phyloP scores from a whole-genome alignment of 257 asterid genomes.

The Galeopsis tetrahit region DNA sequence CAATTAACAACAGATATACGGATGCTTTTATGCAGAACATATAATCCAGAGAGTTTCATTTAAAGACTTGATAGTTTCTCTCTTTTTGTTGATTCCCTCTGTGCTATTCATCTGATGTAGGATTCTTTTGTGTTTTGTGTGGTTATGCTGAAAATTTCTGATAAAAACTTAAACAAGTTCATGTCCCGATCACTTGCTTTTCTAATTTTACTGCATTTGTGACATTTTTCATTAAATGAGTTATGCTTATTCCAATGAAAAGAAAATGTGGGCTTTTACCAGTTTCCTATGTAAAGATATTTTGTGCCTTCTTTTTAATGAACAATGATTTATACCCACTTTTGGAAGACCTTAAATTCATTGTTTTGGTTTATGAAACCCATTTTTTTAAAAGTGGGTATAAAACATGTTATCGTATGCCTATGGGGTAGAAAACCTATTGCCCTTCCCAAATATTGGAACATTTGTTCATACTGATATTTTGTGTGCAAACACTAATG shows the following conservation, averaged over 20 bases:
- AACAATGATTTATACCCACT: background rate
- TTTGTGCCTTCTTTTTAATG: background rate
- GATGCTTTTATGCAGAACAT: too few relatives aligned
- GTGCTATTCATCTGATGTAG: background rate
- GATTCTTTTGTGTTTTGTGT: background rate
- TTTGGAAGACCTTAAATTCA: background rate
- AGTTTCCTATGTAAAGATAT: background rate
- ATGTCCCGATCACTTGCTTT: background rate
- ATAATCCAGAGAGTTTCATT: background rate
- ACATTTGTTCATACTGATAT: background rate
- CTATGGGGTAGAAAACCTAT: background rate
- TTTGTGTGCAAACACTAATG: slow-evolving; percentile 25
- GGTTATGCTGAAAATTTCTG: background rate
- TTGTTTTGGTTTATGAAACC: background rate
- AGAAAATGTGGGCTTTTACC: background rate
- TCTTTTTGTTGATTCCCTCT: background rate
- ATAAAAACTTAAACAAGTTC: background rate
- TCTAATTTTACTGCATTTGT: background rate
- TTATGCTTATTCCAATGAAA: background rate
- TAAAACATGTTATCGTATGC: background rate
- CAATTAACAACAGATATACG: slow-evolving; percentile 7
- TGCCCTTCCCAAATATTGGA: too few relatives aligned
- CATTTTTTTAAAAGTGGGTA: background rate
- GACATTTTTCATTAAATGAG: background rate
- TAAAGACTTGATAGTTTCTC: slow-evolving; percentile 15